A percentile compares a stretch with the other conserved stretches of the same genome.
phyloP scores from a whole-genome alignment of 169 alveolate species.

The Eimeria tenella region DNA sequence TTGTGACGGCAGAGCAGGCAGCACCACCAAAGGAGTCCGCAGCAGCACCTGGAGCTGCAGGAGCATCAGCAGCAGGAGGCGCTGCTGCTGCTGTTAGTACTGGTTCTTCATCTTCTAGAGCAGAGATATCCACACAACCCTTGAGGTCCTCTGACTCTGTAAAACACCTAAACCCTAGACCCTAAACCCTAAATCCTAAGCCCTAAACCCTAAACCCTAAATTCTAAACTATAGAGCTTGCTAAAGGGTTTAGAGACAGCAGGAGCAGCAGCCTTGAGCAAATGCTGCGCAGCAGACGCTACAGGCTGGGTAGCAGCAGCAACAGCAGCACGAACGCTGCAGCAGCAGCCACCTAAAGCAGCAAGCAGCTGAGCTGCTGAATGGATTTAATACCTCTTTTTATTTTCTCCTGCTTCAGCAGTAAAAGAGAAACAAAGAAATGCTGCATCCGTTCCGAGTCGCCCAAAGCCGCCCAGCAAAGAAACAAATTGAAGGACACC shows the following conservation, averaged over 20 bases:
- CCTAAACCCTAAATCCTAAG: neutral
- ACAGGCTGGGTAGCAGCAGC: neutral
- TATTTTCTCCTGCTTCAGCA: neutral
- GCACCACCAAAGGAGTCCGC: neutral
- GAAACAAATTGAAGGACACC: constrained; percentile 47
- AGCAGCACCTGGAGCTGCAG: neutral
- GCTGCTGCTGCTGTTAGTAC: neutral
- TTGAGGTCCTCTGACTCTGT: neutral
- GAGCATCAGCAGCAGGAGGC: neutral
- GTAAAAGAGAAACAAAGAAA: neutral
- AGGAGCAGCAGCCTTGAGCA: neutral
- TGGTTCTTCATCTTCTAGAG: neutral
- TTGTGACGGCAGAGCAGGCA: neutral
- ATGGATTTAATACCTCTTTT: neutral
- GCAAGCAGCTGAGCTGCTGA: too few relatives aligned
- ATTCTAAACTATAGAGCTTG: neutral
- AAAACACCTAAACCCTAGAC: neutral
- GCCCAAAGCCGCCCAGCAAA: constrained; percentile 66
- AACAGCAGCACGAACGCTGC: constrained; percentile 7
- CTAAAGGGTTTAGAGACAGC: neutral
- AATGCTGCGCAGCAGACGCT: too few relatives aligned
- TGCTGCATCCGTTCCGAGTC: constrained; percentile 59
- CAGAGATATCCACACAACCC: too few relatives aligned
- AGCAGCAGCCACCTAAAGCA: too few relatives aligned
- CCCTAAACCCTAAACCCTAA: neutral